Evolutionary conservation across 2,329 filamentous ascomycete genomes (phyloP), one percentile per base, ranked within the genome.

Genomic region (Monilinia fructigena): DNA sequence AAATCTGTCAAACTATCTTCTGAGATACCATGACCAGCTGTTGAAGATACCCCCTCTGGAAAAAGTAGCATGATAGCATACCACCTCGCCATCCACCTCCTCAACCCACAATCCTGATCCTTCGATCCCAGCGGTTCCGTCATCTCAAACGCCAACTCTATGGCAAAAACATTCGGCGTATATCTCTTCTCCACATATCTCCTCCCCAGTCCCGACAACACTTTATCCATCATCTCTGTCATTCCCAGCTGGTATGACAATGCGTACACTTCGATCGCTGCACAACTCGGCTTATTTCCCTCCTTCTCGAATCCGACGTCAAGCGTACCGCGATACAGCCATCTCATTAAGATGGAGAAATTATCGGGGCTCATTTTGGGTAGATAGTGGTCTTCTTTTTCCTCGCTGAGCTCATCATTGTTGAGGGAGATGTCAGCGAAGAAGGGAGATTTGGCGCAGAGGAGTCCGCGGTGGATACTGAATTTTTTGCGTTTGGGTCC

Each of bases 401-500:
- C 58, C 18, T 61, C 58, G n/a, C 58, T 61, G 45, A 61, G 58
- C 23, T 61, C 58, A 6, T 61, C 58, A 12, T 50, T 61, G 45
- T 61, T 61, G 18, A 61, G 45, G 16, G 50, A 61, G 45, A 50
- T 61, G 10, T 61, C 16, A 26, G 58, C 45, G 45, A 61, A 65
- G 62, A 59, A 65, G 40, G 53, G 20, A 20, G 68, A 69, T 48
- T 64, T 66, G 12, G 50, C 38, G 20, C 53, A 59, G 48, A 66
- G 63, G 20, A 61, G 56, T 1, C 55, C 66, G 16, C 55, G 40
- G 23, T 67, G 66, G 38, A 68, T 60, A 5, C 42, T 56, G 54
- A 50, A 61, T 16, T 63, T 56, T 52, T 66, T 69, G 40, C 66
- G 58, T 48, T 66, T 68, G 26, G 63, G 63, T 3, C 66, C 68